These are phyloP conservation scores for Phaeotremella fagi DNA, from an alignment of 768 basidiomycete genomes.

Conservation along the genomic window DNA sequence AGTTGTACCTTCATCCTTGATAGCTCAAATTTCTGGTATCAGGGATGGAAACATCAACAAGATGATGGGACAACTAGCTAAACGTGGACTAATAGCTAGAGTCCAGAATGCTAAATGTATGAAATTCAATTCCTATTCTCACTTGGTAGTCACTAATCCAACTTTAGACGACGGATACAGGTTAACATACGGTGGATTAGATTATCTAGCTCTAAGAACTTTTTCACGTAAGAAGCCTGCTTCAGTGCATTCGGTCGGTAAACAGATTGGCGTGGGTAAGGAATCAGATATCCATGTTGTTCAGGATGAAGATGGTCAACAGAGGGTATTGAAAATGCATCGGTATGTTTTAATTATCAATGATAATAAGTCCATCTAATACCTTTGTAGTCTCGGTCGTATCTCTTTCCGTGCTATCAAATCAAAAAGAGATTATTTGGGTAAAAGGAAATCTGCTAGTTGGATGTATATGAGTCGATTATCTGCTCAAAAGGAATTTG, in stretches of 20 bases:
- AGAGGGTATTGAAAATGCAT: slow-evolving; percentile 90
- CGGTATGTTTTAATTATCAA: slow-evolving; percentile 56
- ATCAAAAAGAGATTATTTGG: slow-evolving; percentile 90
- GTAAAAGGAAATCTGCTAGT: slow-evolving; percentile 88
- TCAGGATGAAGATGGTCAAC: slow-evolving; percentile 73
- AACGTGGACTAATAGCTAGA: slow-evolving; percentile 80
- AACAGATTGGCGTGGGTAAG: slow-evolving; percentile 97
- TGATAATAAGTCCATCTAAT: not conserved
- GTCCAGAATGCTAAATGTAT: slow-evolving; percentile 90
- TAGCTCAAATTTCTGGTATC: slow-evolving; percentile 88
- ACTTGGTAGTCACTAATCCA: not conserved
- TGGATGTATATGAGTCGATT: slow-evolving; percentile 99
- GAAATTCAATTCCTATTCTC: slow-evolving; percentile 21
- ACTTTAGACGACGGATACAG: slow-evolving; percentile 87
- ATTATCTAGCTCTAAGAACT: slow-evolving; percentile 88
- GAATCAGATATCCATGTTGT: slow-evolving; percentile 68
- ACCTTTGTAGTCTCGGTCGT: slow-evolving; percentile 70
- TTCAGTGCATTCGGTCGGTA: slow-evolving; percentile 83
- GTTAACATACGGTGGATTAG: slow-evolving; percentile 96
- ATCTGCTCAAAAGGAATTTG: slow-evolving; percentile 95
- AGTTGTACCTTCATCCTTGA: slow-evolving; percentile 80
- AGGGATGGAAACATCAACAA: slow-evolving; percentile 92
- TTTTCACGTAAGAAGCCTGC: slow-evolving; percentile 72
- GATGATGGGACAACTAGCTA: slow-evolving; percentile 79
- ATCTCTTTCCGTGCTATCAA: slow-evolving; percentile 97